Evolutionary conservation across 225 moss, liverwort and hornwort species (phyloP), one percentile per base, ranked within the genome.

Genomic region (Physcomitrellopsis africana): DNA sequence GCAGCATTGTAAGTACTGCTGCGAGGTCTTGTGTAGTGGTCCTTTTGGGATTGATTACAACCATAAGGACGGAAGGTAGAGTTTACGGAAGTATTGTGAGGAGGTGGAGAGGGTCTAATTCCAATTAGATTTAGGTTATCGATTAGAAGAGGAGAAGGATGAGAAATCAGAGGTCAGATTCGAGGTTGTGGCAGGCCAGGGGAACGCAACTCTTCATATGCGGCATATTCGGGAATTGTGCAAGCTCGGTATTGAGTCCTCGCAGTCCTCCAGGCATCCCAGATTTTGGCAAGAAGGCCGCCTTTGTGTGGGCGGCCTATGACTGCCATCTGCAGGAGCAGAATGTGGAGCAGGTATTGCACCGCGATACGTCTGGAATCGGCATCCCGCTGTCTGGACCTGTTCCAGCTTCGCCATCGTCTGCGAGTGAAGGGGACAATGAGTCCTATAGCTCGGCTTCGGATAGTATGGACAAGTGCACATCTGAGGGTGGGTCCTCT

Each of bases 251-350:
- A 20, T 70, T 82, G 45, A 78, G 78, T 49, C 82, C 82, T 14
- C 82, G 82, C 43, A 82, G 77, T 14, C 78, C 82, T 8, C 82
- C 82, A 0, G 70, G 78, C 15, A 53, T 68, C 7, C 81, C 81
- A n/a, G 84, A 85, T 16, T 85, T 81, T 57, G 81, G 84, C 15
- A 68, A 66, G 18, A 81, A 85, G 75, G 78, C 84, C 0, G 70
- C 81, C 49, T 65, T 77, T 18, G 84, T 84, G 18, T 84, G 81
- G 84, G 81, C 81, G 11, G 75, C 84, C 12, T 78, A 67, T 57
- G 81, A 85, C 48, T 70, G 70, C 51, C 32, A 17, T 61, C 42
- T 72, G 65, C 78, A 78, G 54, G 62, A 71, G 66, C 84, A 74
- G 58, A 64, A 76, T 12, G 26, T 47, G 46, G 56, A 22, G 11